phyloP scores from a whole-genome alignment of 768 basidiomycete species.

The Kwoniella sp. region DNA sequence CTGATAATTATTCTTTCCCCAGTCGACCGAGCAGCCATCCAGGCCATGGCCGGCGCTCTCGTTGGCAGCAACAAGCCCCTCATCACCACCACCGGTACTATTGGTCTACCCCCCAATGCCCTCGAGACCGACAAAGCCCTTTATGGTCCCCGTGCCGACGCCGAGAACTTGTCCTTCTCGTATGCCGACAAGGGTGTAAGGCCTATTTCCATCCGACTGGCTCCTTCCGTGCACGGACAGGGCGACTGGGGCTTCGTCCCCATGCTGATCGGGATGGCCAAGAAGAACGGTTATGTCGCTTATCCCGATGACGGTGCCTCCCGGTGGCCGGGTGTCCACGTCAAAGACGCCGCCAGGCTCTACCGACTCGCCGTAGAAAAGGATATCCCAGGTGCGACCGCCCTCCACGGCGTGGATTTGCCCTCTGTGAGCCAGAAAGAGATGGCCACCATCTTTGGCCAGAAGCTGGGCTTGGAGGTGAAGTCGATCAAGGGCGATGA shows the following conservation, averaged over 20 bases:
- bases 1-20: background rate
- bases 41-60: conserved; percentile 20
- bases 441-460: conserved; percentile 21
- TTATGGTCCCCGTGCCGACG: conserved; percentile 1
- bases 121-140: background rate
- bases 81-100: conserved; percentile 17
- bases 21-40: conserved; percentile 29
- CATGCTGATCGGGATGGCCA: conserved; percentile 12
- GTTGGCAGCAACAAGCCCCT: conserved; percentile 29
- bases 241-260: conserved; percentile 22
- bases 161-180: conserved; percentile 9
- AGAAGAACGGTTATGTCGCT: conserved; percentile 7
- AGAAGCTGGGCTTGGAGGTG: conserved; percentile 11
- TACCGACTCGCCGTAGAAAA: conserved; percentile 36
- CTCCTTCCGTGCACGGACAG: background rate
- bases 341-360: conserved; percentile 28
- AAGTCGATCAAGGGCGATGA: conserved; percentile 2
- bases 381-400: conserved; percentile 1
- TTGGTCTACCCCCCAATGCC: background rate
- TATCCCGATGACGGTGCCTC: conserved; percentile 16
- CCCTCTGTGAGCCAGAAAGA: conserved; percentile 7
- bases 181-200: conserved; percentile 17
- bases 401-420: conserved; percentile 23
- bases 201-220: conserved; percentile 4
- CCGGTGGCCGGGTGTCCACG: conserved; percentile 29